Evolutionary conservation across 345 rosid species (phyloP).

Genomic region (Hibiscus syriacus): DNA sequence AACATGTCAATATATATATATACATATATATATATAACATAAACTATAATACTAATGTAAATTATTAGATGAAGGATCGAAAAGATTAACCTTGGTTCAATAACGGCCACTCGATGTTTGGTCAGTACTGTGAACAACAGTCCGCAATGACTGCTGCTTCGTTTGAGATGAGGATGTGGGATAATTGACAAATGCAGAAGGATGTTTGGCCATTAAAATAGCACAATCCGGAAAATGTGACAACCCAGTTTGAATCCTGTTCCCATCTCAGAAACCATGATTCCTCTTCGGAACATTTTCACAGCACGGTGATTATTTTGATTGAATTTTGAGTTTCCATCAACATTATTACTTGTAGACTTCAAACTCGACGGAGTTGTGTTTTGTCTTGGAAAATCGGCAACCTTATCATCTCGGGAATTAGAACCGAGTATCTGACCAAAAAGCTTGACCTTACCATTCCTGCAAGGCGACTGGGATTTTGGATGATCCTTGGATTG

Average conservation of each 20-base stretch:
- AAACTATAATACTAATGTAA: too few species aligned
- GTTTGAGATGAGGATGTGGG: too few species aligned
- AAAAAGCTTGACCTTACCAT: constrained; percentile 67
- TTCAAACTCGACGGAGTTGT: constrained; percentile 33
- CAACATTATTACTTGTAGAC: constrained; percentile 22
- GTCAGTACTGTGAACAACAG: too few species aligned
- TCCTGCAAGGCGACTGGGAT: constrained; percentile 40
- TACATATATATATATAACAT: too few species aligned
- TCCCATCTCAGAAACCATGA: constrained; percentile 85
- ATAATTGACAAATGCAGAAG: constrained; percentile 51
- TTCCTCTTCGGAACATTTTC: constrained; percentile 54
- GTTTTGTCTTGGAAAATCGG: constrained; percentile 22
- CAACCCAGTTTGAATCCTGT: constrained; percentile 48
- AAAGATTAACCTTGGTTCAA: constrained; percentile 16
- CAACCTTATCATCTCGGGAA: constrained; percentile 30
- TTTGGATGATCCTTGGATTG: constrained; percentile 28
- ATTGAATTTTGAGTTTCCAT: constrained; percentile 37
- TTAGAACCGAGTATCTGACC: constrained; percentile 59
- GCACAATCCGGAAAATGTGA: constrained; percentile 67
- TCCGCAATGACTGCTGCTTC: too few species aligned
- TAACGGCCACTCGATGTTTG: too few species aligned
- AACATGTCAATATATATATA: too few species aligned
- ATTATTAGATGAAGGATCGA: too few species aligned
- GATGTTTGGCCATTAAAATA: constrained; percentile 55
- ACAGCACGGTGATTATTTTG: constrained; percentile 29